A percentile compares a stretch with the other conserved stretches of the same genome.
These are phyloP conservation scores for Arachis stenosperma DNA, from an alignment of 306 rosid species.

Conservation along the genomic window DNA sequence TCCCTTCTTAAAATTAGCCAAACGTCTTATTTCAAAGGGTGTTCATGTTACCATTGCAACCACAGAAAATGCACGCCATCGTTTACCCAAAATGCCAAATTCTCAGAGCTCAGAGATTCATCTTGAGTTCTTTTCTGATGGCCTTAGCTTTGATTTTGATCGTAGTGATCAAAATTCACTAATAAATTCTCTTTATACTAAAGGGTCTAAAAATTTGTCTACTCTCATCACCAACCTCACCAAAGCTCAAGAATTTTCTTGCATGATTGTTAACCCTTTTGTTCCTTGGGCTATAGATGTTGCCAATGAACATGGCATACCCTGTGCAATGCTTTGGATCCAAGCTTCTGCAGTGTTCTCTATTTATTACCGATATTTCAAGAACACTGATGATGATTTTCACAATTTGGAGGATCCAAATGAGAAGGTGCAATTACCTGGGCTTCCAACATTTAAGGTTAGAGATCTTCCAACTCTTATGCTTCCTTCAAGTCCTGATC, in stretches of 20 bases:
- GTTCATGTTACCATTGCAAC: slow-evolving; percentile 53
- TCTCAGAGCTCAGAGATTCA: slow-evolving; percentile 7
- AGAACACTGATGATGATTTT: slow-evolving; percentile 6
- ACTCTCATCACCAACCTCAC: slow-evolving; percentile 40
- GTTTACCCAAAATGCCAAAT: slow-evolving; percentile 11
- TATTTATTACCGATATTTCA: slow-evolving; percentile 48
- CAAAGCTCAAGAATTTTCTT: slow-evolving; percentile 31
- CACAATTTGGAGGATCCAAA: slow-evolving; percentile 38
- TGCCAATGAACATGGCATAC: slow-evolving; percentile 40
- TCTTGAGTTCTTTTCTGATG: slow-evolving; percentile 63
- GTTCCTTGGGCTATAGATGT: slow-evolving; percentile 56
- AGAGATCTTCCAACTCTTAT: slow-evolving; percentile 57
- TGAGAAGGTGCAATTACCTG: slow-evolving; percentile 47
- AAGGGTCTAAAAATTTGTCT: slow-evolving; percentile 45
- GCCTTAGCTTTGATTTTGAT: slow-evolving; percentile 50
- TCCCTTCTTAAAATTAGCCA: slow-evolving; percentile 57
- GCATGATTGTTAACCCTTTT: slow-evolving; percentile 53
- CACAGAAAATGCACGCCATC: slow-evolving; percentile 40
- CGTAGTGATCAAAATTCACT: slow-evolving; percentile 31
- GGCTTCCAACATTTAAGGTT: slow-evolving; percentile 47
- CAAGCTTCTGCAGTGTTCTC: slow-evolving; percentile 58
- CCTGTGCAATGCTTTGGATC: slow-evolving; percentile 68
- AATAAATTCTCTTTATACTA: slow-evolving; percentile 18
- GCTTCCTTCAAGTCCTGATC: slow-evolving; percentile 46
- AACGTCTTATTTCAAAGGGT: slow-evolving; percentile 48